Percentiles rank a stretch among this genome's conserved stretches.
Conservation (phyloP, 306 rosid genomes). For the Inga oerstediana region DNA sequence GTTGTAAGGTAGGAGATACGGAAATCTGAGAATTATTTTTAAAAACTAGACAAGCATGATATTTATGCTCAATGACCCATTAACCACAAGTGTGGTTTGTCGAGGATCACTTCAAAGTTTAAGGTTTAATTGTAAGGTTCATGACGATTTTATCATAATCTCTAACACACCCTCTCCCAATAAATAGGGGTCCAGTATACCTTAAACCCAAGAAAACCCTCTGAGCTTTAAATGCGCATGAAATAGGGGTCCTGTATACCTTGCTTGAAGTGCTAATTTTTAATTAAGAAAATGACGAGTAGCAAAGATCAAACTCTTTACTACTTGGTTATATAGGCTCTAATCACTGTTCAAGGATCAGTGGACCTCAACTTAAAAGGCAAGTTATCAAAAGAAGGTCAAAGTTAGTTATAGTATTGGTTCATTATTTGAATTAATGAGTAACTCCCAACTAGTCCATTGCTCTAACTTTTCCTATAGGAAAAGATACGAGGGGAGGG, state of each 20-base stretch:
- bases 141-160: background rate
- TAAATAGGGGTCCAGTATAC: background rate
- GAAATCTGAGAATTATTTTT: background rate
- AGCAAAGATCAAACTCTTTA: background rate
- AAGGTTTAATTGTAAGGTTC: background rate
- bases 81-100: background rate
- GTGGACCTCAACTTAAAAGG: background rate
- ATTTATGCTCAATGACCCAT: background rate
- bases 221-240: background rate
- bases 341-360: background rate
- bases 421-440: background rate
- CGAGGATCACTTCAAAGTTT: background rate
- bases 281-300: background rate
- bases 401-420: background rate
- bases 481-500: background rate
- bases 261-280: background rate
- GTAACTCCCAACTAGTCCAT: background rate
- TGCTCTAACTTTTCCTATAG: background rate
- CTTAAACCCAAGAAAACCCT: background rate
- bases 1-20: constrained; percentile 11
- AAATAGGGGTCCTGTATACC: background rate
- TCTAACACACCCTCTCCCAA: background rate
- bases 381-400: background rate
- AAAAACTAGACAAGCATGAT: background rate
- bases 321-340: background rate